phyloP scores from a whole-genome alignment of 2,329 filamentous ascomycete genomes.

The Hirsutella rhossiliensis region DNA sequence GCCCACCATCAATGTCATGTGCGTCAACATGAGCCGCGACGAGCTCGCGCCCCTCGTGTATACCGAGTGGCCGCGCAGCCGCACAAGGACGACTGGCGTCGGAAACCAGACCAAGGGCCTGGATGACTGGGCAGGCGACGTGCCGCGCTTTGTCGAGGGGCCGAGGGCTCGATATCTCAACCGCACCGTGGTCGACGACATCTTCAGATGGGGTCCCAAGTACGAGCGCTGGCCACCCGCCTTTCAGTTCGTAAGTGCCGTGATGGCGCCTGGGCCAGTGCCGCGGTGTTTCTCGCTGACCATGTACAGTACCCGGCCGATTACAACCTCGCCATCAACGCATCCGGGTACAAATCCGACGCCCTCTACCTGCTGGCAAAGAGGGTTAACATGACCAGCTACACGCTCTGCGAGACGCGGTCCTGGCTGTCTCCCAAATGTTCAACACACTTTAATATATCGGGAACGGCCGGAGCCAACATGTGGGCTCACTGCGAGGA shows the following conservation, averaged over 20 bases:
- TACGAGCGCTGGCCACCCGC: slow-evolving; percentile 39
- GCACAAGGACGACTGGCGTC: slow-evolving; percentile 16
- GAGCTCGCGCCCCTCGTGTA: slow-evolving; percentile 58
- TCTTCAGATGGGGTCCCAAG: slow-evolving; percentile 54
- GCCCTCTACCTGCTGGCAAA: slow-evolving; percentile 58
- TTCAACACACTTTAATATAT: slow-evolving; percentile 48
- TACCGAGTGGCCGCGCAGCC: slow-evolving; percentile 39
- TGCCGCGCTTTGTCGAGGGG: slow-evolving; percentile 17
- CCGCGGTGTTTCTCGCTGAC: slow-evolving; percentile 9
- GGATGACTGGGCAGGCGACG: slow-evolving; percentile 23
- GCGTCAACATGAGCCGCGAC: slow-evolving; percentile 47
- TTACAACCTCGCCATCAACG: slow-evolving; percentile 57
- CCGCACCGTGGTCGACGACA: slow-evolving; percentile 50
- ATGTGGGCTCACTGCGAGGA: slow-evolving; percentile 53
- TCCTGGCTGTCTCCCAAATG: slow-evolving; percentile 54
- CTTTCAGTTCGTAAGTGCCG: slow-evolving; percentile 31
- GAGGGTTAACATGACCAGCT: slow-evolving; percentile 27
- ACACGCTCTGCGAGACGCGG: slow-evolving; percentile 56
- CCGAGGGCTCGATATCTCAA: slow-evolving; percentile 30
- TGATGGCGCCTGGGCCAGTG: neutral
- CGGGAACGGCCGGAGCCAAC: slow-evolving; percentile 42
- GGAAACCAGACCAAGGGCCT: slow-evolving; percentile 18
- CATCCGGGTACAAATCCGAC: slow-evolving; percentile 25
- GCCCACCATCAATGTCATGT: slow-evolving; percentile 61
- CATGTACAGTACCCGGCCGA: slow-evolving; percentile 35